Evolutionary conservation across 2,329 filamentous ascomycete genomes (phyloP).

Genomic region (Coniochaeta hoffmannii): DNA sequence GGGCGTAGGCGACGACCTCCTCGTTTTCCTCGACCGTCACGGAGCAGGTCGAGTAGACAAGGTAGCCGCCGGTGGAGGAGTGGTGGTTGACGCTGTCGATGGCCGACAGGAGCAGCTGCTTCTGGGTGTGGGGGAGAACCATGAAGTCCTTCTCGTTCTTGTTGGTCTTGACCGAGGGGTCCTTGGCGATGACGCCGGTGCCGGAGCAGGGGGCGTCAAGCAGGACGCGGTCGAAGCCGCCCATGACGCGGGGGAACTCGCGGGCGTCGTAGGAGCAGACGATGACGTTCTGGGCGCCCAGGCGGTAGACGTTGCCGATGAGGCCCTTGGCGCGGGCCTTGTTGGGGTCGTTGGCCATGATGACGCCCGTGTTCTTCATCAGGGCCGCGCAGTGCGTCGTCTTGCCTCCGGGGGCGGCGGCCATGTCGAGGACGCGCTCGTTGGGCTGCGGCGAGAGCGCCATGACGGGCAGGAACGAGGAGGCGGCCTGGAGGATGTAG

Average conservation of each 20-base stretch:
- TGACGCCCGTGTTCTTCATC: conserved; percentile 94
- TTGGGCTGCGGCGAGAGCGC: conserved; percentile 88
- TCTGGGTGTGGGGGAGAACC: conserved; percentile 86
- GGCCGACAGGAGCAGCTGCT: conserved; percentile 84
- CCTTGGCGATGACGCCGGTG: conserved; percentile 96
- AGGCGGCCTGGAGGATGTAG: conserved; percentile 95
- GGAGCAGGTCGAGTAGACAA: conserved; percentile 95
- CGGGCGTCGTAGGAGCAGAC: conserved; percentile 94
- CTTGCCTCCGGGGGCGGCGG: conserved; percentile 91
- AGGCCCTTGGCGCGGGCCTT: conserved; percentile 91
- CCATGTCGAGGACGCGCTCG: conserved; percentile 89
- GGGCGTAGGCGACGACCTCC: conserved; percentile 70
- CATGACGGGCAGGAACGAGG: conserved; percentile 96
- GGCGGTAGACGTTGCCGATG: conserved; percentile 94
- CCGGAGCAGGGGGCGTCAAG: conserved; percentile 94
- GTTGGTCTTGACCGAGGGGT: conserved; percentile 95
- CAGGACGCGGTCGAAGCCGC: conserved; percentile 89
- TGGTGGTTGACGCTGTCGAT: conserved; percentile 92
- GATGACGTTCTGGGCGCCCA: conserved; percentile 80
- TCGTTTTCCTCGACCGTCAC: conserved; percentile 80
- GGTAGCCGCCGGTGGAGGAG: conserved; percentile 87
- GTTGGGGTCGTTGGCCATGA: conserved; percentile 95
- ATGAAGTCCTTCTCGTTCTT: conserved; percentile 96
- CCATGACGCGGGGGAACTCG: conserved; percentile 89
- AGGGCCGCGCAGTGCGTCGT: conserved; percentile 93